Conservation (phyloP, 140 eudicot genomes). For the Anethum foeniculum region DNA sequence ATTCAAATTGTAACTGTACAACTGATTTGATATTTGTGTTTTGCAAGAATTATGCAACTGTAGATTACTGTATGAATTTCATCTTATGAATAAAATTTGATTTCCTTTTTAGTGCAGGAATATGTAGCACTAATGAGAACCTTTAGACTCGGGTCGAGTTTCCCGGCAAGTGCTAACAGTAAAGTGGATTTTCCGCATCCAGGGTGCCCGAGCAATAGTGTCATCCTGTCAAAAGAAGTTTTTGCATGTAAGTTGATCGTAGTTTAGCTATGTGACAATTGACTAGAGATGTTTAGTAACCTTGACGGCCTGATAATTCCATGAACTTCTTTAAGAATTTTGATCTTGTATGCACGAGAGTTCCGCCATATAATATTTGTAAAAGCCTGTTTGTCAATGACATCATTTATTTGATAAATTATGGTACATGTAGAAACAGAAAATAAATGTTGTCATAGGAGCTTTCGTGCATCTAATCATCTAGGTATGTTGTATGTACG, state of each 20-base stretch:
- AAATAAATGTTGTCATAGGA: neutral
- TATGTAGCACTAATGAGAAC: neutral
- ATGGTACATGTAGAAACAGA: neutral
- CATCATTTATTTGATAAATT: constrained; percentile 1
- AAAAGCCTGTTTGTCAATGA: neutral
- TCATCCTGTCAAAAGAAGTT: constrained; percentile 11
- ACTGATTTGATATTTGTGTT: neutral
- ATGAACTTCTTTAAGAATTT: neutral
- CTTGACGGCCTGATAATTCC: constrained; percentile 8
- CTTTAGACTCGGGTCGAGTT: constrained; percentile 6
- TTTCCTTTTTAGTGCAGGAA: neutral
- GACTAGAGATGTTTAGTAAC: neutral
- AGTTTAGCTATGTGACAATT: neutral
- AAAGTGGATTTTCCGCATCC: constrained; percentile 12
- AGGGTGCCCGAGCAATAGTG: constrained; percentile 11
- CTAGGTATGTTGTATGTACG: neutral
- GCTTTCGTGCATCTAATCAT: neutral
- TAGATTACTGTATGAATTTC: neutral
- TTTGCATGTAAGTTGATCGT: neutral
- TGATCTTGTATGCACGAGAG: neutral
- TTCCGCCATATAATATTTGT: neutral
- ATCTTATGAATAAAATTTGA: neutral
- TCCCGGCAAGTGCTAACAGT: constrained; percentile 8
- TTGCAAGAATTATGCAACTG: neutral
- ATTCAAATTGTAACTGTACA: neutral